Evolutionary conservation across 2,329 filamentous ascomycete species (phyloP), one percentile per base, ranked within the genome.

Genomic region (Pezicula carpinea): DNA sequence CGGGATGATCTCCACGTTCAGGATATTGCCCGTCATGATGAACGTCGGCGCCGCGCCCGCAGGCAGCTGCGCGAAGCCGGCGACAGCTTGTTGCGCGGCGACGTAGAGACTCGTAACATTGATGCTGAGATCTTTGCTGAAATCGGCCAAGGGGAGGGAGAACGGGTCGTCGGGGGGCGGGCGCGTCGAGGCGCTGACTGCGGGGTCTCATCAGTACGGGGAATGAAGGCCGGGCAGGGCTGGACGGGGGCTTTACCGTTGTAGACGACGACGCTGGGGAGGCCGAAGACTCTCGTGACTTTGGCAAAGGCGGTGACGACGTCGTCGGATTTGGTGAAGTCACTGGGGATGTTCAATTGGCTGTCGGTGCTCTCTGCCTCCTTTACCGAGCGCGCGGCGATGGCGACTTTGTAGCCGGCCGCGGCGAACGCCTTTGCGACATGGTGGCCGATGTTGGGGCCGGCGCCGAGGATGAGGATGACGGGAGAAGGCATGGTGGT

Each of bases 241-340:
- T 2, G 32, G 17, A 13, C 14, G 17, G 6, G 17, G 17, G 4
- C 11, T 15, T 36, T 58, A 65, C 61, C 61, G 52, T 72, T 73
- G 50, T 71, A 72, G 1, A 73, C 60, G 14, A 72, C 66, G 2
- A 75, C 70, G 46, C 64, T 67, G 6, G 71, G 70, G n/a, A 60
- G 44, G 15, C 66, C 62, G 26, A 43, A 44, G 22, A 35, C 32
- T 11, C 51, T 21, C 42, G 67, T 67, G 5, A 72, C 65, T 46
- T 64, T 64, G 2, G 57, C 47, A 56, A 75, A 76, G 3, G 59
- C 59, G 3, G 44, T 48, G 3, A 54, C 47, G 1, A 76, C 59
- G n/a, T 58, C 55, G 2, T 59, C 43, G 0, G 69, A 60, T 10
- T 69, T 53, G 2, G 64, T 53, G 4, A 73, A 58, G 51, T 74